phyloP scores from a whole-genome alignment of 2,329 filamentous ascomycete species.

The Coniochaeta sp. region DNA sequence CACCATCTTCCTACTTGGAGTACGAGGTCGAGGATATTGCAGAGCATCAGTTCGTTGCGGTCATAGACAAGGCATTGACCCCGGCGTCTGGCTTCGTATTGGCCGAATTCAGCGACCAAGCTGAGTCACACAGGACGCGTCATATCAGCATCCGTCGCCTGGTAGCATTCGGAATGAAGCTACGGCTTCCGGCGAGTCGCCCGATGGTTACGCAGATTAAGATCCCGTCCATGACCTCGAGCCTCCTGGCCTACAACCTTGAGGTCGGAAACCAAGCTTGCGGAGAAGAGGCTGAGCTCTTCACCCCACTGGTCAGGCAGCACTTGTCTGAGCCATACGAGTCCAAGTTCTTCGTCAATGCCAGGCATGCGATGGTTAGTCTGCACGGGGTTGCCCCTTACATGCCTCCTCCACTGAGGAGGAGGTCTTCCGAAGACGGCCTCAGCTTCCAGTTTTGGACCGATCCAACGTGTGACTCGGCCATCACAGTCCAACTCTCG shows the following conservation, averaged over 20 bases:
- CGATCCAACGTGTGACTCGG: slow-evolving; percentile 77
- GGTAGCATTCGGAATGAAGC: slow-evolving; percentile 62
- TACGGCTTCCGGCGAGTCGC: slow-evolving; percentile 63
- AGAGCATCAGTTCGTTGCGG: slow-evolving; percentile 83
- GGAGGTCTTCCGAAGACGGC: slow-evolving; percentile 52
- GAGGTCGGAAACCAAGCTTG: slow-evolving; percentile 62
- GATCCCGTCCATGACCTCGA: slow-evolving; percentile 79
- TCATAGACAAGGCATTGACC: slow-evolving; percentile 72
- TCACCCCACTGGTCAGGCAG: slow-evolving; percentile 80
- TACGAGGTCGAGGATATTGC: slow-evolving; percentile 74
- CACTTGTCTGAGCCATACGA: slow-evolving; percentile 86
- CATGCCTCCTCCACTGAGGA: slow-evolving; percentile 68
- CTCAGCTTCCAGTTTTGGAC: slow-evolving; percentile 89
- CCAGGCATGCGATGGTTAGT: slow-evolving; percentile 72
- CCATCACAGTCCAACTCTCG: slow-evolving; percentile 65
- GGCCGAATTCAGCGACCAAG: slow-evolving; percentile 76
- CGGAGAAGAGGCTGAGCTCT: slow-evolving; percentile 57
- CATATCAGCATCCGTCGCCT: slow-evolving; percentile 64
- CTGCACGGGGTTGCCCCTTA: slow-evolving; percentile 89
- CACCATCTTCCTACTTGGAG: slow-evolving; percentile 83
- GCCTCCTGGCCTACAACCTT: slow-evolving; percentile 78
- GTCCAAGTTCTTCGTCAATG: slow-evolving; percentile 94
- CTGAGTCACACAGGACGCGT: slow-evolving; percentile 57
- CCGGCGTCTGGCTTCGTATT: slow-evolving; percentile 66
- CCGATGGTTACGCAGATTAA: slow-evolving; percentile 77